Conservation (phyloP, 192 early-diverging fungal species). For the Coemansia sp. region DNA sequence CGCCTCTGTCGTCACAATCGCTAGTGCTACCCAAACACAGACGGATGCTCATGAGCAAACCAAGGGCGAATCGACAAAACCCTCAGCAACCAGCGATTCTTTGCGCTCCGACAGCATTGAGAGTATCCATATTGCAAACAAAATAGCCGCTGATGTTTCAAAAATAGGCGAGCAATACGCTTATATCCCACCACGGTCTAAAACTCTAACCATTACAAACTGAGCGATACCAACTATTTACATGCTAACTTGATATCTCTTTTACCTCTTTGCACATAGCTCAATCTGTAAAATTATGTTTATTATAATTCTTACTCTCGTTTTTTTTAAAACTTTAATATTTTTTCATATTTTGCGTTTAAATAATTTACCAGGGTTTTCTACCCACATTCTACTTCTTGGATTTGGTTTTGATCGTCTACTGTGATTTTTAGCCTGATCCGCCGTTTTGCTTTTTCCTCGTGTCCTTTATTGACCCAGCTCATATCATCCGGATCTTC, state of each 20-base stretch:
- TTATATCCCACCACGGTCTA: slow-evolving; percentile 43
- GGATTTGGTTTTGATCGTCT: slow-evolving; percentile 39
- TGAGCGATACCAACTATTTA: too few relatives aligned
- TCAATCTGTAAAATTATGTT: too few relatives aligned
- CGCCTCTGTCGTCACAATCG: background rate
- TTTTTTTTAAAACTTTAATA: too few relatives aligned
- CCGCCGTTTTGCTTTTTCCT: slow-evolving; percentile 34
- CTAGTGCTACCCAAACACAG: too few relatives aligned
- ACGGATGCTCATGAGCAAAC: too few relatives aligned
- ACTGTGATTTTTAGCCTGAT: slow-evolving; percentile 39
- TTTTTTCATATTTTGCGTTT: too few relatives aligned
- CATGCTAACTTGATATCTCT: too few relatives aligned
- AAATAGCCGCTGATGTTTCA: slow-evolving; percentile 14
- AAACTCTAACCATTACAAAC: slow-evolving; percentile 29
- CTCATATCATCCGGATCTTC: slow-evolving; percentile 41
- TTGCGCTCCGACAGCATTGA: slow-evolving; percentile 4
- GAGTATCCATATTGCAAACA: slow-evolving; percentile 12
- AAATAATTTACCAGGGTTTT: too few relatives aligned
- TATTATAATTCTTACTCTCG: too few relatives aligned
- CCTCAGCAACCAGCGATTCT: background rate
- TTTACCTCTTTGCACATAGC: too few relatives aligned
- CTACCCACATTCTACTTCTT: slow-evolving; percentile 39
- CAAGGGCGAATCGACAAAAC: too few relatives aligned
- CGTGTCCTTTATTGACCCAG: slow-evolving; percentile 38
- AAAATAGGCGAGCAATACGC: slow-evolving; percentile 19